Evolutionary conservation across 805 yeast species (phyloP).

Genomic region (Sungouiozyma intestinalis): DNA sequence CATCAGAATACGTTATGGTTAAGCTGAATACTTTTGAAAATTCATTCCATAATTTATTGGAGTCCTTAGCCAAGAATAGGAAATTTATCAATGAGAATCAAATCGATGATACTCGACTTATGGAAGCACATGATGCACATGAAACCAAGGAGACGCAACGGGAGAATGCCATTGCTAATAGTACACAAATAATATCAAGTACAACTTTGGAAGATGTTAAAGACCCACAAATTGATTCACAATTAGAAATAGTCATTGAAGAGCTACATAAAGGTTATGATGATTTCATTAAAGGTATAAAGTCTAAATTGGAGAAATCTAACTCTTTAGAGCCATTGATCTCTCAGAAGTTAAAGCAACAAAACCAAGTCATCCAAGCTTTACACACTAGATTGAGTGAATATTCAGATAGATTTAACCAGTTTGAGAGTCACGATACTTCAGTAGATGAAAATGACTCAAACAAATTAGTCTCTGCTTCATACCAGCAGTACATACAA

Average conservation of each 20-base stretch:
- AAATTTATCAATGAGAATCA: too few relatives aligned
- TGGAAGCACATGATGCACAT: not conserved
- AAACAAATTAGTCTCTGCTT: not conserved
- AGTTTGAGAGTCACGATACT: not conserved
- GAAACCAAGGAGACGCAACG: not conserved
- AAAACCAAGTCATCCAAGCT: slow-evolving; percentile 7
- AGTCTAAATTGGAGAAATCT: slow-evolving; percentile 14
- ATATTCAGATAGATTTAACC: not conserved
- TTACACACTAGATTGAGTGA: not conserved
- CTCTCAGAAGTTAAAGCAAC: slow-evolving; percentile 16
- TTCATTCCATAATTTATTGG: slow-evolving; percentile 11
- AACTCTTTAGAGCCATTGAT: slow-evolving; percentile 11
- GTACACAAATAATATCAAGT: slow-evolving; percentile 9
- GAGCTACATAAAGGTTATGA: slow-evolving; percentile 24
- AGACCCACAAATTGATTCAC: slow-evolving; percentile 9
- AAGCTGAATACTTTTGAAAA: slow-evolving; percentile 21
- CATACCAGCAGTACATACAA: not conserved
- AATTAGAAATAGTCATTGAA: slow-evolving; percentile 21
- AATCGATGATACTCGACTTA: too few relatives aligned
- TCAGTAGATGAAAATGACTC: not conserved
- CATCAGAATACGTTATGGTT: slow-evolving; percentile 19
- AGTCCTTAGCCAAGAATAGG: slow-evolving; percentile 4
- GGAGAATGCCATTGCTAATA: slow-evolving; percentile 11
- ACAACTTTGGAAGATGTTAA: slow-evolving; percentile 1
- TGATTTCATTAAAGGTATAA: slow-evolving; percentile 18